Percentiles rank a stretch among this genome's conserved stretches.
Conservation (phyloP, 106 monocot genomes). For the Apostasia ramifera region DNA sequence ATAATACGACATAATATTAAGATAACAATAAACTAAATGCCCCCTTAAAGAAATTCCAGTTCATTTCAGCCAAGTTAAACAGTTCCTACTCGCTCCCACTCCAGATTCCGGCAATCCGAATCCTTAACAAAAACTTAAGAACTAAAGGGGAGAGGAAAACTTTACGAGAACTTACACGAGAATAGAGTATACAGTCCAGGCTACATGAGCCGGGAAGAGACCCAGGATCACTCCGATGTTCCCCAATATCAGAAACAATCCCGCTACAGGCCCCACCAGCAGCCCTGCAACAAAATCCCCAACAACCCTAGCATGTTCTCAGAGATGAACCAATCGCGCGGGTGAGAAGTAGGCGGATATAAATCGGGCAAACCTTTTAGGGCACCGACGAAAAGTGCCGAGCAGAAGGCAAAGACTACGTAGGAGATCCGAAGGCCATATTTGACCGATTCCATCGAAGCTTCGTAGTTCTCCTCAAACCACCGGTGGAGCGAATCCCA, state of each 20-base stretch:
- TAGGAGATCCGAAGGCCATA: constrained; percentile 20
- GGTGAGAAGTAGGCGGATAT: neutral
- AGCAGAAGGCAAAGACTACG: constrained; percentile 65
- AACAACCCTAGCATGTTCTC: neutral
- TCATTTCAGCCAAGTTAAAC: neutral
- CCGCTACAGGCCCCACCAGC: constrained; percentile 78
- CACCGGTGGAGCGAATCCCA: constrained; percentile 14
- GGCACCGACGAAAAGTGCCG: constrained; percentile 62
- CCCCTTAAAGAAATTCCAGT: too few species aligned
- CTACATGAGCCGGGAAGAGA: constrained; percentile 77
- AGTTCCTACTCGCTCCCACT: neutral
- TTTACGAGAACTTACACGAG: constrained; percentile 34
- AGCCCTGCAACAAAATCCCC: constrained; percentile 34
- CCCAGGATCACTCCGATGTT: constrained; percentile 66
- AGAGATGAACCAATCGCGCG: neutral
- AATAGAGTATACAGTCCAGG: constrained; percentile 69
- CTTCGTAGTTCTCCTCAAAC: constrained; percentile 25
- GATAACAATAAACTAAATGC: too few species aligned
- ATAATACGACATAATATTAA: too few species aligned
- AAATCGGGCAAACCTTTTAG: constrained; percentile 52
- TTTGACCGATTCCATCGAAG: constrained; percentile 22
- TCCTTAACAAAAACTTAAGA: neutral
- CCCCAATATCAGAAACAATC: constrained; percentile 57
- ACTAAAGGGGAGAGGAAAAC: constrained; percentile 11
- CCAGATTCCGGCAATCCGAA: neutral